phyloP scores from a whole-genome alignment of 2,329 filamentous ascomycete genomes.

The Thermomyces lanuginosus region DNA sequence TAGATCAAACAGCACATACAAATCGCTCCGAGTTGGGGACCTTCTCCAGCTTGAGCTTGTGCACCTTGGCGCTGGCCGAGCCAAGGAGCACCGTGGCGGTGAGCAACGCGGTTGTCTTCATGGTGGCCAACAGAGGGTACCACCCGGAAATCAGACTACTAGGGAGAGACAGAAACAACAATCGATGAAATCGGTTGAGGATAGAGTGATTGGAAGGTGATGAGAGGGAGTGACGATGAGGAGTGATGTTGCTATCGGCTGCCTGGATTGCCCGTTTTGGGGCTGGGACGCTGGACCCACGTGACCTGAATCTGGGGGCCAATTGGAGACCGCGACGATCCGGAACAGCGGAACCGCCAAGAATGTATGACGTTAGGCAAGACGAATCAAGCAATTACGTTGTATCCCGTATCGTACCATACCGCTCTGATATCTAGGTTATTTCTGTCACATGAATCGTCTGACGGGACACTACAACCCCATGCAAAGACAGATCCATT shows the following conservation, averaged over 20 bases:
- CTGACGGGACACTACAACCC: too few relatives aligned
- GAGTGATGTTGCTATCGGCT: constrained; percentile 6
- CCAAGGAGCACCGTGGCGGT: constrained; percentile 66
- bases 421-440: too few relatives aligned
- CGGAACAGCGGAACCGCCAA: too few relatives aligned
- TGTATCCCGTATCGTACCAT: too few relatives aligned
- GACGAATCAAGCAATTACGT: too few relatives aligned
- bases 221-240: constrained; percentile 10
- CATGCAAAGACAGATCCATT: too few relatives aligned
- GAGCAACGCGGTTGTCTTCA: constrained; percentile 74
- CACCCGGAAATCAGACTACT: constrained; percentile 1
- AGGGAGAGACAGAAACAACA: constrained; percentile 3
- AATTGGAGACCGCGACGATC: too few relatives aligned
- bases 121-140: constrained; percentile 26
- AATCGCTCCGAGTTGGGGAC: constrained; percentile 81
- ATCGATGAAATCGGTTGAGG: constrained; percentile 4
- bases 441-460: too few relatives aligned
- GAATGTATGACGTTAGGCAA: too few relatives aligned
- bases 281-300: too few relatives aligned
- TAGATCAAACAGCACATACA: constrained; percentile 38
- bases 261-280: constrained; percentile 4
- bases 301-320: too few relatives aligned
- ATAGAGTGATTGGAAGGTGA: constrained; percentile 5
- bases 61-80: constrained; percentile 67
- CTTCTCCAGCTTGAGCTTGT: constrained; percentile 98